phyloP scores from a whole-genome alignment of 371 early-diverging fungal genomes.

The Coemansia sp. region DNA sequence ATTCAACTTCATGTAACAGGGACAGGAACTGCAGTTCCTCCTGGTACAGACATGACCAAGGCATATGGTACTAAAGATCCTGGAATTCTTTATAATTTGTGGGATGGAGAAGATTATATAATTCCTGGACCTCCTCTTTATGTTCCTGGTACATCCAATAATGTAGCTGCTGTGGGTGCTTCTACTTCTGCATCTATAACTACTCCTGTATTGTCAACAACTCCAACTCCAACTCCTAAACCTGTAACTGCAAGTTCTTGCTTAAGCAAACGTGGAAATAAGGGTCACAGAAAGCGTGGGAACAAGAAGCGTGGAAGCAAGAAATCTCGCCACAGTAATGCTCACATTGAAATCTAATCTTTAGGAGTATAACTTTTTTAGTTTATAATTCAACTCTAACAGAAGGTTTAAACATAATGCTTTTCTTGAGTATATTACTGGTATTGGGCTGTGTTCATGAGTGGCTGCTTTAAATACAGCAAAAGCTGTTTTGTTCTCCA shows the following conservation, averaged over 20 bases:
- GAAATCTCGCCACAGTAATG: too few species aligned
- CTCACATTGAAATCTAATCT: too few species aligned
- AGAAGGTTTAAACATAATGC: too few species aligned
- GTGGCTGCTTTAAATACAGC: too few species aligned
- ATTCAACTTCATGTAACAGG: conserved; percentile 18
- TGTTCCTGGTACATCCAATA: neutral
- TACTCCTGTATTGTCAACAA: neutral
- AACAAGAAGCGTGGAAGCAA: too few species aligned
- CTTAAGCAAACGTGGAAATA: conserved; percentile 1
- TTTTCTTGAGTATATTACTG: too few species aligned
- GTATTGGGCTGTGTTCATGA: too few species aligned
- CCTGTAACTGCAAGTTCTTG: neutral
- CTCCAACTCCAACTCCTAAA: neutral
- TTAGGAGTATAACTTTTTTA: too few species aligned
- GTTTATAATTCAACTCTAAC: too few species aligned
- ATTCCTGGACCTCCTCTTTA: conserved; percentile 4
- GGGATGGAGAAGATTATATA: neutral
- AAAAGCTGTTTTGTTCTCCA: too few species aligned
- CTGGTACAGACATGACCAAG: conserved; percentile 6
- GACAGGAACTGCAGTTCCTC: conserved; percentile 5
- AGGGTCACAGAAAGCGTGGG: neutral
- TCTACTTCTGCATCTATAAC: neutral
- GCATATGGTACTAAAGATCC: neutral
- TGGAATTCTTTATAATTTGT: conserved; percentile 3
- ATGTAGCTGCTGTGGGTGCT: neutral